Evolutionary conservation across 345 rosid genomes (phyloP).

Genomic region (Lumnitzera racemosa): DNA sequence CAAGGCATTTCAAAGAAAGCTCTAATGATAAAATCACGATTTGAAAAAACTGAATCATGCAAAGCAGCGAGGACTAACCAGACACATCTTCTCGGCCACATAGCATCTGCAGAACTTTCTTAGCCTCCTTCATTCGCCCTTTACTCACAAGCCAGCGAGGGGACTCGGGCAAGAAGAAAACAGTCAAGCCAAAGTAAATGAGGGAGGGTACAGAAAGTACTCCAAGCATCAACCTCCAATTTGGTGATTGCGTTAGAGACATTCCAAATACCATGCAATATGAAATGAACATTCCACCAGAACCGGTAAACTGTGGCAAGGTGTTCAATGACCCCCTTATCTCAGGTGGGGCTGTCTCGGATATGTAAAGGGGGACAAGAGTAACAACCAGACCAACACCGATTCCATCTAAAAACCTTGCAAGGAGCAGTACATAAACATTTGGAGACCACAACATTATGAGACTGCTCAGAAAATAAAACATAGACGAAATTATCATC

Average conservation of each 20-base stretch:
- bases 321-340: slow-evolving; percentile 20
- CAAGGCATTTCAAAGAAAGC: too few relatives aligned
- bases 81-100: slow-evolving; percentile 19
- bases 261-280: slow-evolving; percentile 19
- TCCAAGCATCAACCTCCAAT: slow-evolving; percentile 21
- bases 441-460: slow-evolving; percentile 19
- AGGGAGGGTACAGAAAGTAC: slow-evolving; percentile 16
- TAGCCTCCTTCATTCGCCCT: slow-evolving; percentile 17
- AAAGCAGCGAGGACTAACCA: slow-evolving; percentile 9
- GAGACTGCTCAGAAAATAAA: slow-evolving; percentile 13
- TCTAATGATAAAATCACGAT: background rate
- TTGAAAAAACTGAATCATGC: background rate
- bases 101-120: slow-evolving; percentile 18
- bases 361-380: slow-evolving; percentile 17
- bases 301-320: slow-evolving; percentile 17
- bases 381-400: slow-evolving; percentile 19
- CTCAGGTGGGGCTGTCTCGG: slow-evolving; percentile 20
- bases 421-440: slow-evolving; percentile 13
- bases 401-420: slow-evolving; percentile 18
- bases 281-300: slow-evolving; percentile 17
- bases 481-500: slow-evolving; percentile 16
- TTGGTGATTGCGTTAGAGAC: slow-evolving; percentile 14
- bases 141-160: slow-evolving; percentile 21
- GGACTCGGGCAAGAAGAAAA: slow-evolving; percentile 19
- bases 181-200: slow-evolving; percentile 5